These are phyloP conservation scores for Fusarium robinianum DNA, from an alignment of 2,329 filamentous ascomycete genomes.

Conservation along the genomic window DNA sequence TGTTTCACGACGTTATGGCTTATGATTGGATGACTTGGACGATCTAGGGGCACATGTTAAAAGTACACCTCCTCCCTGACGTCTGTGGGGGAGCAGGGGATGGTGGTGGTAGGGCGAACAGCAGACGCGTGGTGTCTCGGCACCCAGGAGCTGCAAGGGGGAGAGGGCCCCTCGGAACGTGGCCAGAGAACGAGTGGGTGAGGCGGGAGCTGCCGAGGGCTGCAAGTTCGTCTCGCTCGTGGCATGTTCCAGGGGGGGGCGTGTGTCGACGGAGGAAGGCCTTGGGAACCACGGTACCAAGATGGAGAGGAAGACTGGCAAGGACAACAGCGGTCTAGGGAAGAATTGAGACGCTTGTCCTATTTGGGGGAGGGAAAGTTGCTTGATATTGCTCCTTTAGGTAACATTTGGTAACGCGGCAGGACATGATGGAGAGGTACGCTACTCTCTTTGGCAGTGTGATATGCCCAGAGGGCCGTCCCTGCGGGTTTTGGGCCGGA, in stretches of 20 bases:
- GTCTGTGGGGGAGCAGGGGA: slow-evolving; percentile 34
- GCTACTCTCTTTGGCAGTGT: slow-evolving; percentile 30
- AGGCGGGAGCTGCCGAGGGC: slow-evolving; percentile 35
- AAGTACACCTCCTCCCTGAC: slow-evolving; percentile 51
- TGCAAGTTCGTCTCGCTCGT: slow-evolving; percentile 25
- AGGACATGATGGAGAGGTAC: slow-evolving; percentile 18
- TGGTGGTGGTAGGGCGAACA: slow-evolving; percentile 28
- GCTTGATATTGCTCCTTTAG: slow-evolving; percentile 39
- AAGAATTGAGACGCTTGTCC: slow-evolving; percentile 39
- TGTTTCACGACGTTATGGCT: slow-evolving; percentile 55
- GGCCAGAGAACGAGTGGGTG: slow-evolving; percentile 26
- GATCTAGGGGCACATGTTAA: slow-evolving; percentile 44
- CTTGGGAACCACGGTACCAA: slow-evolving; percentile 27
- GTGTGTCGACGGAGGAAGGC: slow-evolving; percentile 26
- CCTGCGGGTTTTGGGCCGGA: slow-evolving; percentile 29
- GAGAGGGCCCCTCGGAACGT: too few species aligned
- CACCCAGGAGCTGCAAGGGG: slow-evolving; percentile 10
- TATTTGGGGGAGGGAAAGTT: slow-evolving; percentile 38
- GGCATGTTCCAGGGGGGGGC: slow-evolving; percentile 24
- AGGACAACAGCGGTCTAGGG: slow-evolving; percentile 21
- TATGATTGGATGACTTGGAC: slow-evolving; percentile 56
- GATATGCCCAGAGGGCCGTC: slow-evolving; percentile 26
- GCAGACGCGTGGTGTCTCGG: slow-evolving; percentile 32
- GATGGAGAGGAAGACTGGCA: slow-evolving; percentile 19
- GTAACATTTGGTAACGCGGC: slow-evolving; percentile 38